These are phyloP conservation scores for Starmera amethionina DNA, from an alignment of 805 yeast species.

Conservation along the genomic window DNA sequence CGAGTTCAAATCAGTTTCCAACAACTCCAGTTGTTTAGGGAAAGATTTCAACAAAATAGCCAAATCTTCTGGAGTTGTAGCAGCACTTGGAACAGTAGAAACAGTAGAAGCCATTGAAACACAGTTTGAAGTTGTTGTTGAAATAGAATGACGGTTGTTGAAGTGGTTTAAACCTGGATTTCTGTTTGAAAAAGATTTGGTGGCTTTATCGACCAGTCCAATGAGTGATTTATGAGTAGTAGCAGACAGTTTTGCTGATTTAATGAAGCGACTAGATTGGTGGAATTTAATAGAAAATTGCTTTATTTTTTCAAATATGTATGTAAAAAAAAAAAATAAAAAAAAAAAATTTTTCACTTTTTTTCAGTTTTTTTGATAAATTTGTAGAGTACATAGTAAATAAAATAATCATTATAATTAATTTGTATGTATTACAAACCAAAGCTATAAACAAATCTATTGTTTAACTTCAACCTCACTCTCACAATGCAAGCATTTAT, in stretches of 20 bases:
- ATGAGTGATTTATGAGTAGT: slow-evolving; percentile 9
- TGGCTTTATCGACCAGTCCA: slow-evolving; percentile 16
- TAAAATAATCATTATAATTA: no score
- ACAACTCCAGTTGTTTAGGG: no score
- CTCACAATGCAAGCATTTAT: slow-evolving; percentile 51
- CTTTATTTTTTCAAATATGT: no score
- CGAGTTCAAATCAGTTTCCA: no score
- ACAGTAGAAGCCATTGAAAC: slow-evolving; percentile 9
- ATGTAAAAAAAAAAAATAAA: no score
- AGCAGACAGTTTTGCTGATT: slow-evolving; percentile 10
- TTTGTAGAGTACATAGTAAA: no score
- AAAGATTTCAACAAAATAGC: background rate
- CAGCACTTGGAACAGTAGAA: background rate
- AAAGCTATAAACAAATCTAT: no score
- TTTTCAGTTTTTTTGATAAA: no score
- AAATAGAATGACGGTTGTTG: background rate
- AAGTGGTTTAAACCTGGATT: background rate
- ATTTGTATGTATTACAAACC: no score
- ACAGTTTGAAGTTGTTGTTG: background rate
- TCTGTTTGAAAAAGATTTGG: slow-evolving; percentile 7
- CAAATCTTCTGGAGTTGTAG: background rate
- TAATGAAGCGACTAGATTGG: no score
- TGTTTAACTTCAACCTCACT: slow-evolving; percentile 40
- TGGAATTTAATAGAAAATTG: background rate
- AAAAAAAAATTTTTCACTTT: no score